Conservation (phyloP, 371 early-diverging fungal species). For the Haplosporangium sp. region DNA sequence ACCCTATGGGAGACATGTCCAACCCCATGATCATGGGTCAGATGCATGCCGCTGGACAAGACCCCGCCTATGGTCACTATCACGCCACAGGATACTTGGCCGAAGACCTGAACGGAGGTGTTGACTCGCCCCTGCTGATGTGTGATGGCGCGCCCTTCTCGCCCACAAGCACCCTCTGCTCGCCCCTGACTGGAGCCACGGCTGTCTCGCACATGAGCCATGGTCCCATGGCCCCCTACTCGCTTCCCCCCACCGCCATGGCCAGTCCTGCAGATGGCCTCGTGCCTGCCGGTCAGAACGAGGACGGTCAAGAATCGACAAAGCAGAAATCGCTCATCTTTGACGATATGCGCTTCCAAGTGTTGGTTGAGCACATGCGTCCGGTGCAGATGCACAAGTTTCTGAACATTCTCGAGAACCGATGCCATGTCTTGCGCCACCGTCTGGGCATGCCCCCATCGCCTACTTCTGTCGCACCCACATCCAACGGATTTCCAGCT, state of each 20-base stretch:
- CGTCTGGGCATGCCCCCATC: constrained; percentile 34
- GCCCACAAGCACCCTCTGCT: constrained; percentile 44
- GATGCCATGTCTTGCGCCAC: constrained; percentile 51
- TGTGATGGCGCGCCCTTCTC: constrained; percentile 44
- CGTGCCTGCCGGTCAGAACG: not conserved
- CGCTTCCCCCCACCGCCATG: constrained; percentile 40
- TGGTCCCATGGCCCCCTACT: constrained; percentile 31
- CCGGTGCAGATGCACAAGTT: constrained; percentile 43
- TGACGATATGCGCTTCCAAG: constrained; percentile 54
- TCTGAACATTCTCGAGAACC: constrained; percentile 51
- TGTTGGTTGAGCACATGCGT: constrained; percentile 50
- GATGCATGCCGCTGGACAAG: constrained; percentile 4
- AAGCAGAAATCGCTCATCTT: constrained; percentile 42
- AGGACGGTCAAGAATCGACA: constrained; percentile 9
- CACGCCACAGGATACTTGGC: constrained; percentile 19
- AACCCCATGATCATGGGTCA: constrained; percentile 27
- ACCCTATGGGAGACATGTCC: constrained; percentile 16
- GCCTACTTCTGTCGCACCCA: not conserved
- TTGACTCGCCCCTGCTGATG: constrained; percentile 36
- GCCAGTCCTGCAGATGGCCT: constrained; percentile 4
- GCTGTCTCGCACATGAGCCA: constrained; percentile 21
- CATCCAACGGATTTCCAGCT: not conserved
- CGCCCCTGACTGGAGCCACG: constrained; percentile 29
- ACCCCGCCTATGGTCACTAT: constrained; percentile 20
- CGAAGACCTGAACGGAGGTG: constrained; percentile 20